These are phyloP conservation scores for Hydnomerulius pinastri DNA, from an alignment of 768 basidiomycete species.

Conservation along the genomic window DNA sequence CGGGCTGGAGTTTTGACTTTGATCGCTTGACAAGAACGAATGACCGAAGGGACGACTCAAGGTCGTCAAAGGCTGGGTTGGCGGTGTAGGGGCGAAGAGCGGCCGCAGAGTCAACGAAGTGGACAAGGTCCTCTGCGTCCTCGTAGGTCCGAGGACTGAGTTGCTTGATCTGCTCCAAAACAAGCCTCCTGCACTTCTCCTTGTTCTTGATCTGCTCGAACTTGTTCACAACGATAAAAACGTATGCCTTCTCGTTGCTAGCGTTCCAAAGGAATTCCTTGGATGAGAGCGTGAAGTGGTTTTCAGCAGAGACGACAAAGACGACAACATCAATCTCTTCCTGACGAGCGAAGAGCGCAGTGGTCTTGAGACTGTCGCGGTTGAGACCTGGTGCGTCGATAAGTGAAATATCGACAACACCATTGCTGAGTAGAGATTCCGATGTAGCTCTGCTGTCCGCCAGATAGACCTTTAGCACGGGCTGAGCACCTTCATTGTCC, in stretches of 20 bases:
- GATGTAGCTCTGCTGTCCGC: constrained; percentile 75
- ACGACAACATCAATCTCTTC: constrained; percentile 99
- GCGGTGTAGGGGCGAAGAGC: constrained; percentile 67
- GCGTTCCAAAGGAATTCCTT: constrained; percentile 93
- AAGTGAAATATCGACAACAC: constrained; percentile 95
- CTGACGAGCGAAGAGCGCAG: constrained; percentile 92
- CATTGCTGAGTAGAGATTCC: constrained; percentile 90
- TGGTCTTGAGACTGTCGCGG: constrained; percentile 92
- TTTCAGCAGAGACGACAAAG: constrained; percentile 96
- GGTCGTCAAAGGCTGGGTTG: constrained; percentile 77
- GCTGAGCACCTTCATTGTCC: constrained; percentile 54
- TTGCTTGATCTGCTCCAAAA: constrained; percentile 92
- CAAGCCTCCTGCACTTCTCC: constrained; percentile 82
- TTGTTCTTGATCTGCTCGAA: constrained; percentile 96
- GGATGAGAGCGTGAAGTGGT: constrained; percentile 96
- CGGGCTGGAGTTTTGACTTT: constrained; percentile 96
- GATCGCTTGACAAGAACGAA: constrained; percentile 95
- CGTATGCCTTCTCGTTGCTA: constrained; percentile 94
- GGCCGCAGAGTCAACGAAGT: constrained; percentile 93
- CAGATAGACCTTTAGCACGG: constrained; percentile 85
- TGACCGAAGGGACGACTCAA: constrained; percentile 87
- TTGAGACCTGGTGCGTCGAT: constrained; percentile 99
- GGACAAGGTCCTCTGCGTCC: constrained; percentile 90
- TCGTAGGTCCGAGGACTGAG: constrained; percentile 92
- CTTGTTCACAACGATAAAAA: constrained; percentile 99